A percentile compares a stretch with the other conserved stretches of the same genome.
phyloP scores from a whole-genome alignment of 768 basidiomycete species.

The Crassisporium funariophilum region DNA sequence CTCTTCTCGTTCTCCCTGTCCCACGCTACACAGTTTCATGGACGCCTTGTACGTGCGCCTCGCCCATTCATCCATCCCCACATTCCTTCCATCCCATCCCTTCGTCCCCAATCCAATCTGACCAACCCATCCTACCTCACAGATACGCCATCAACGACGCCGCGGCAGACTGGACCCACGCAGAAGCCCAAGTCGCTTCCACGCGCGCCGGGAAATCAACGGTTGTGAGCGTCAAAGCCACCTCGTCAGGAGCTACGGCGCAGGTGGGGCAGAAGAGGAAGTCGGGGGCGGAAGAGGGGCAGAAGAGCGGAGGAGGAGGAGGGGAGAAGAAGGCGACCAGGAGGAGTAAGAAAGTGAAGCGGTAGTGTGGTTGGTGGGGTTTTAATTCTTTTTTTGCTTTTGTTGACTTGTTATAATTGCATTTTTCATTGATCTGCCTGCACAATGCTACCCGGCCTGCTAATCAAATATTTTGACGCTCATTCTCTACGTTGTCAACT shows the following conservation, averaged over 20 bases:
- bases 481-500: no score
- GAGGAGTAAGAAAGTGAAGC: no score
- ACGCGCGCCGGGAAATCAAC: constrained; percentile 51
- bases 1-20: constrained; percentile 8
- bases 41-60: no score
- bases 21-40: constrained; percentile 15
- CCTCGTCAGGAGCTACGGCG: constrained; percentile 4
- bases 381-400: no score
- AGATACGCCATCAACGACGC: constrained; percentile 79
- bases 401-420: no score
- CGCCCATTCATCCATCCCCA: no score
- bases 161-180: constrained; percentile 71
- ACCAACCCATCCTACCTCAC: constrained; percentile 9
- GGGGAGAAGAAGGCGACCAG: constrained; percentile 46
- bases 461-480: no score
- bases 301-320: constrained; percentile 22
- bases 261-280: constrained; percentile 61
- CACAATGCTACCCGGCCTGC: no score
- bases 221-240: constrained; percentile 75
- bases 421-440: no score
- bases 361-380: no score
- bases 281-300: no score
- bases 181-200: constrained; percentile 66
- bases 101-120: constrained; percentile 11
- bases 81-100: constrained; percentile 15